Percentiles rank a stretch among this genome's conserved stretches.
Evolutionary conservation across 805 yeast genomes (phyloP).

Genomic region (Ogataea corticis): DNA sequence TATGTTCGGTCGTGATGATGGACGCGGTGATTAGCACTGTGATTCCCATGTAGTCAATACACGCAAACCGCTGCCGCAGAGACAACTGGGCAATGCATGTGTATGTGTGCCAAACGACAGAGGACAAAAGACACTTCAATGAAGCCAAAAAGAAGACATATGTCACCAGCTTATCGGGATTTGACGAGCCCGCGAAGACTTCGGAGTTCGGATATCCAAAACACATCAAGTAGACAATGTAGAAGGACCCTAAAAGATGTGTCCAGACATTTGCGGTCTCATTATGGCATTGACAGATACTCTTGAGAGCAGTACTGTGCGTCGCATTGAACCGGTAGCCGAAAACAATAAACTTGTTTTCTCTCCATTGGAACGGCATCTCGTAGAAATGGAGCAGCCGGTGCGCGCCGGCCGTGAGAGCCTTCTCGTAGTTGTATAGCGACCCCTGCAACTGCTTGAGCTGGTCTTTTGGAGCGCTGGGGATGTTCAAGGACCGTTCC

Average conservation of each 20-base stretch:
- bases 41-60: conserved; percentile 94
- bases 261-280: conserved; percentile 95
- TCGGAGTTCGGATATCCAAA: conserved; percentile 64
- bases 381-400: conserved; percentile 77
- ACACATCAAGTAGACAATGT: conserved; percentile 55
- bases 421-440: conserved; percentile 48
- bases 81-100: conserved; percentile 67
- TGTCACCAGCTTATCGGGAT: conserved; percentile 51
- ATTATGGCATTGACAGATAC: conserved; percentile 71
- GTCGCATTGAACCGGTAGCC: conserved; percentile 83
- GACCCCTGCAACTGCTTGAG: conserved; percentile 34
- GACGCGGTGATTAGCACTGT: conserved; percentile 88
- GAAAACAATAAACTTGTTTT: conserved; percentile 76
- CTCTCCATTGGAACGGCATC: conserved; percentile 90
- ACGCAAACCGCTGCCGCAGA: conserved; percentile 75
- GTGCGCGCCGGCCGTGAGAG: conserved; percentile 41
- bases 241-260: conserved; percentile 69
- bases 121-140: conserved; percentile 72
- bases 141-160: conserved; percentile 71
- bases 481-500: conserved; percentile 36
- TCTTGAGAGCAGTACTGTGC: conserved; percentile 57
- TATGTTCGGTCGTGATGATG: conserved; percentile 81
- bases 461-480: conserved; percentile 29
- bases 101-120: conserved; percentile 91
- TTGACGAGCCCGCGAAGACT: conserved; percentile 43